Evolutionary conservation across 108 stramenopile species (phyloP), one percentile per base, ranked within the genome.

Genomic region (Pseudonitzschia pungens): DNA sequence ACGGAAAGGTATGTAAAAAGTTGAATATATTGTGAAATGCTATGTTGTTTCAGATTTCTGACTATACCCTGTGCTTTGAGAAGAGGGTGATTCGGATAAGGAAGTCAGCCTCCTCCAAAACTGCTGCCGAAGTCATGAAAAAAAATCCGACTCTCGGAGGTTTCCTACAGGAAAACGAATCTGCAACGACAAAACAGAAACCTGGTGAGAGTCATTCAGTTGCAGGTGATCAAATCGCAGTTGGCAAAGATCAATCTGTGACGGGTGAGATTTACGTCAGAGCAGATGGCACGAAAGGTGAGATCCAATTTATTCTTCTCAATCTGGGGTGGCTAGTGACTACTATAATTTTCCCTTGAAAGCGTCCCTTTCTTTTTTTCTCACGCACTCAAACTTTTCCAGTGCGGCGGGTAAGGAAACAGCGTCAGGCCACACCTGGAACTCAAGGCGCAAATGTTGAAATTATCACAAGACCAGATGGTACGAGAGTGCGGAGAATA

Each of bases 181-280:
- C 75, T 14, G 32, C n/a, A 24, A 72, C 32, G 24, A 69, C 32
- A 20, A 69, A 53, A 43, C 65, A 56, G 29, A 74, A 28, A 57
- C 31, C 57, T 18, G 75, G 78, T 18, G 78, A 74, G 28, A 79
- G 72, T 65, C 66, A 72, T 24, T 79, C 83, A 0, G 83, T 84
- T 18, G 78, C 75, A n/a, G 83, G 83, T 41, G 78, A 79, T 67
- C 64, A 67, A 16, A 79, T 79, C 42, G 78, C 78, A 11, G 43
- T 79, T 26, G 60, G 68, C 51, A 79, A 79, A 36, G 59, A 68
- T 16, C 22, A 64, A 55, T 79, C 78, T 2, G 27, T 74, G 41
- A 79, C 78, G 21, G 83, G 83, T 28, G 83, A 84, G 64, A 71
- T 84, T 48, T 86, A 86, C 29, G 79, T 86, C 63, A 72, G 81